Evolutionary conservation across 2,329 filamentous ascomycete species (phyloP), one percentile per base, ranked within the genome.

Genomic region (Neophaeococcomyces aloes): DNA sequence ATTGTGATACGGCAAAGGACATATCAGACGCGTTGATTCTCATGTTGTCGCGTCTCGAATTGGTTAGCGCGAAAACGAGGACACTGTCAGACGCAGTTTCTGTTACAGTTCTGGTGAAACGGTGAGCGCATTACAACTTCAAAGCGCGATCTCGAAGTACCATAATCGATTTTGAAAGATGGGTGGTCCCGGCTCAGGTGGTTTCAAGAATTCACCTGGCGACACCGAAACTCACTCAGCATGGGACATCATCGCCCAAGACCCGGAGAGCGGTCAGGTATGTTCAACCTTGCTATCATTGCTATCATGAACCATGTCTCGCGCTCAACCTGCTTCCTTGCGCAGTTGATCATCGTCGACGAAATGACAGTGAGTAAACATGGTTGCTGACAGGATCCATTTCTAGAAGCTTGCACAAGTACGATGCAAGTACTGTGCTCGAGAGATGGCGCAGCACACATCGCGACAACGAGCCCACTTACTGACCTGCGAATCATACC

Each of bases 381-480:
- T n/a, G n/a, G n/a, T n/a, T 25, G 35, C 35, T 38, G 13, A 38
- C 35, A 10, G 23, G 10, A 23, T 21, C 8, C n/a, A 27, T 7
- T 17, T 8, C 13, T 37, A 56, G 53, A 56, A 56, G 40, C 44
- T 56, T 11, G 51, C 52, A 29, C 53, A 56, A 51, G 53, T 55
- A 43, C 49, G 53, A 50, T 56, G 53, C 53, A 54, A 53, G 43
- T 55, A 53, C 49, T 56, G 53, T 35, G 43, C 48, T 45, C 42
- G 52, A 29, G 53, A 56, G 31, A 54, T 54, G 51, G 53, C 53
- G 4, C 53, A 54, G 47, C 53, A 56, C 44, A 56, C 53, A 30
- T 56, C 53, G 30, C 53, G 53, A 15, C 53, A 56, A 39, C 53
- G 53, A n/a, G 45, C 52, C 25, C 53, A 56, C 45, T 51, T 56